These are phyloP conservation scores for Scedosporium apiospermum DNA, from an alignment of 2,329 filamentous ascomycete genomes.

Conservation along the genomic window DNA sequence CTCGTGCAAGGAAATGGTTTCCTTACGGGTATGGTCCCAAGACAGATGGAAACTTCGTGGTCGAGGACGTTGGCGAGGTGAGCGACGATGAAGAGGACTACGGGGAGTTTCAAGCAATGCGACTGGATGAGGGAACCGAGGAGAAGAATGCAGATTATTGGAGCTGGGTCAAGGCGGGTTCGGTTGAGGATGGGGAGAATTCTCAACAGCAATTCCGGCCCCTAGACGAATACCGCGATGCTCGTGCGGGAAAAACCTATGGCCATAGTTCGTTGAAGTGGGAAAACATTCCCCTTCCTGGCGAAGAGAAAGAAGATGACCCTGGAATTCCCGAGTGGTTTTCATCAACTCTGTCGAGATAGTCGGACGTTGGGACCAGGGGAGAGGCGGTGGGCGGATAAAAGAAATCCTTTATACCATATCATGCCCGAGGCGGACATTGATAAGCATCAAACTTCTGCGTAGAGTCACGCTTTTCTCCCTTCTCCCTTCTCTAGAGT, in stretches of 20 bases:
- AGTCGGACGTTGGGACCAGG: no score
- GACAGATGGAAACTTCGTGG: constrained; percentile 29
- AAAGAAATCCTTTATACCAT: no score
- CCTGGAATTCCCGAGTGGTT: not conserved
- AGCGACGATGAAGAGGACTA: constrained; percentile 32
- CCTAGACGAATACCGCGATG: constrained; percentile 1
- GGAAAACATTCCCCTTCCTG: not conserved
- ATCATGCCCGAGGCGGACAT: no score
- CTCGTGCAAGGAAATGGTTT: constrained; percentile 34
- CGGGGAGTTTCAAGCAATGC: constrained; percentile 27
- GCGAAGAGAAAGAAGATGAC: not conserved
- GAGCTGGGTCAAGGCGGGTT: constrained; percentile 11
- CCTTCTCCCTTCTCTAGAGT: no score
- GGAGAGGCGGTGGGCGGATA: no score
- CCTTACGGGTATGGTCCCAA: constrained; percentile 36
- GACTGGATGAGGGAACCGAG: constrained; percentile 3
- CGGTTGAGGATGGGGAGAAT: not conserved
- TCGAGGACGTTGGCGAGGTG: constrained; percentile 33
- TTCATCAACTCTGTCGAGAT: not conserved
- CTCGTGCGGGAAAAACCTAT: not conserved
- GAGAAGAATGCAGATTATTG: constrained; percentile 7
- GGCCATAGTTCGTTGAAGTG: not conserved
- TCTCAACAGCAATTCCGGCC: not conserved
- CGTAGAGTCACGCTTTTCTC: no score
- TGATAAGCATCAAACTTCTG: no score